Evolutionary conservation across 2,329 filamentous ascomycete species (phyloP), one percentile per base, ranked within the genome.

Genomic region (Penicillium brevicompactum): DNA sequence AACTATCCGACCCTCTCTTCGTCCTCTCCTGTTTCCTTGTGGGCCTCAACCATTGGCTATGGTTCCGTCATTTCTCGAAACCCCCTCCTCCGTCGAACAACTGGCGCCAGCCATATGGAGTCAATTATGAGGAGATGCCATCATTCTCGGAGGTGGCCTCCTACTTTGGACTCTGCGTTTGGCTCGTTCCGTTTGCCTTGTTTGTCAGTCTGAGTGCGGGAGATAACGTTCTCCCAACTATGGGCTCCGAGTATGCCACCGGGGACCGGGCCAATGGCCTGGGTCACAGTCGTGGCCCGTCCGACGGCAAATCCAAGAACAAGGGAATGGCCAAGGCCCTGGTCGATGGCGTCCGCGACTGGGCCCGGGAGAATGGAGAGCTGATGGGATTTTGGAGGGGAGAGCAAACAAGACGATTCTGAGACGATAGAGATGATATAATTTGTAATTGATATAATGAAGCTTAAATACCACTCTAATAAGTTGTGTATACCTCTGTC

Each of bases 151-250:
- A 97, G 77, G 94, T 97, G 43, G 92, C 94, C 0, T 93, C 91
- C 0, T 99, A 94, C 76, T 99, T 99, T 70, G 94, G 94, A 0
- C 80, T 99, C 2, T 96, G 92, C 67, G 92, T 99, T 0, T 99
- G 94, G 94, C 82, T 99, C 1, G 90, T 97, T 0, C 94, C 94
- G 0, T 99, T 99, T 70, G 87, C 92, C 14, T 82, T 99, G 13
- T 99, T 99, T 70, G 93, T 99, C 48, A 96, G 90, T 67, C 76
- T 99, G 41, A 96, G 91, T 16, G 94, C 94, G 0, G 91, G 92
- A 51, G 94, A 99, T 70, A 97, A 97, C 70, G 91, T 97, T 3
- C 78, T 99, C 49, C 94, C 94, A 0, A 95, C 88, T 7, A 97
- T 97, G 84, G 91, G 91, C 11, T 91, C 85, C 46, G 89, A 92